Percentiles rank a stretch among this genome's conserved stretches.
phyloP scores from a whole-genome alignment of 768 basidiomycete species.

The Coprinopsis sp. region DNA sequence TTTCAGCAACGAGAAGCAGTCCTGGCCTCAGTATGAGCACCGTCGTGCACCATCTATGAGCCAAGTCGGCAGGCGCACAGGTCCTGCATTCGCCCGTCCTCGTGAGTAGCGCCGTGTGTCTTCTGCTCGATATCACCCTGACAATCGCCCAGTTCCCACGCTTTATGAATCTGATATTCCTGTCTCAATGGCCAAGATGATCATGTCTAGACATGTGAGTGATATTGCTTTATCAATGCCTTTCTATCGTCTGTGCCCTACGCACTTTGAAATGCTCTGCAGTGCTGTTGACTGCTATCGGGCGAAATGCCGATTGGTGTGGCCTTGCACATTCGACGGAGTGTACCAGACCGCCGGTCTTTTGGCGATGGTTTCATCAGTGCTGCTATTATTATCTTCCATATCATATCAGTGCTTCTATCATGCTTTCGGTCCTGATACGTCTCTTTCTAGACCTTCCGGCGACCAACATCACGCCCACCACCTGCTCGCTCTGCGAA shows the following conservation, averaged over 20 bases:
- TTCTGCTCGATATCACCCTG: conserved; percentile 2
- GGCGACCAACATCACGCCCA: conserved; percentile 24
- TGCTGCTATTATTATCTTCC: neutral
- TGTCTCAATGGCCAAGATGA: conserved; percentile 35
- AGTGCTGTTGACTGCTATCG: too few relatives aligned
- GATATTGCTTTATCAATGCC: conserved; percentile 1
- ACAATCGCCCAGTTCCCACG: conserved; percentile 22
- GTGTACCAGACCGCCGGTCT: neutral
- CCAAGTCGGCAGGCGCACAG: conserved; percentile 20
- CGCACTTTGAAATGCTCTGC: neutral
- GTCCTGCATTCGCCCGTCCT: conserved; percentile 29
- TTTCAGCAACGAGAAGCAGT: conserved; percentile 10
- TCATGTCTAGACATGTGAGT: conserved; percentile 34
- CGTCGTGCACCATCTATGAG: conserved; percentile 15
- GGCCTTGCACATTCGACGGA: too few relatives aligned
- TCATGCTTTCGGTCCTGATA: neutral
- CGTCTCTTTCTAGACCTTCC: conserved; percentile 21
- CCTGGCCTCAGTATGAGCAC: conserved; percentile 11
- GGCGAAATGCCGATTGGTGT: too few relatives aligned
- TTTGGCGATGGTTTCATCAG: neutral
- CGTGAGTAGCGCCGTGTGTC: conserved; percentile 20
- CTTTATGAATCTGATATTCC: conserved; percentile 29
- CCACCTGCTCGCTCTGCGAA: conserved; percentile 21
- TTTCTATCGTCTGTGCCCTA: neutral
- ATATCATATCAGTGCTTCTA: neutral